Evolutionary conservation across 1,284 basidiomycete genomes (phyloP).

Genomic region (Chondrostereum purpureum): DNA sequence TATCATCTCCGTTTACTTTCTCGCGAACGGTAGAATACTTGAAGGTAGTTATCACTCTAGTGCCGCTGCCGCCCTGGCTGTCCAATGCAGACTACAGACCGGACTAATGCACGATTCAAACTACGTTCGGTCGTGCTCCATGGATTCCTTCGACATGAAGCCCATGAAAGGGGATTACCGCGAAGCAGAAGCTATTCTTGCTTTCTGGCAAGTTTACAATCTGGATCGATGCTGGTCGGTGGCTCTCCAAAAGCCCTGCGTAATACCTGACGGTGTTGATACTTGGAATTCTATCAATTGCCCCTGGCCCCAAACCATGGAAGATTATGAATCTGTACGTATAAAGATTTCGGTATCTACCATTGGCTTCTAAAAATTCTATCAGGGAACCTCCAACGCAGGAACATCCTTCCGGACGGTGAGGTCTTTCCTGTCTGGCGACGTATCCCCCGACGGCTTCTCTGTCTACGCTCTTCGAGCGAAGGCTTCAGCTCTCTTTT

Average conservation of each 20-base stretch:
- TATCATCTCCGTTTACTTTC: slow-evolving; percentile 64
- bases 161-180: slow-evolving; percentile 49
- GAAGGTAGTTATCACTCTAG: slow-evolving; percentile 71
- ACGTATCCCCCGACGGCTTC: slow-evolving; percentile 49
- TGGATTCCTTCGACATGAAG: slow-evolving; percentile 42
- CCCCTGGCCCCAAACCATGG: slow-evolving; percentile 59
- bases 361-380: too few species aligned
- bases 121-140: slow-evolving; percentile 26
- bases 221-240: slow-evolving; percentile 65
- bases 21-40: slow-evolving; percentile 62
- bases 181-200: slow-evolving; percentile 56
- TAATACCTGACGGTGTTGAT: slow-evolving; percentile 44
- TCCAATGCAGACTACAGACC: slow-evolving; percentile 62
- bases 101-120: slow-evolving; percentile 28
- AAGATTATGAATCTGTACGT: slow-evolving; percentile 52
- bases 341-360: too few species aligned
- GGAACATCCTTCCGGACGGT: slow-evolving; percentile 49
- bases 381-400: slow-evolving; percentile 50
- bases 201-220: slow-evolving; percentile 68
- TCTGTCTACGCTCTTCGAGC: slow-evolving; percentile 57
- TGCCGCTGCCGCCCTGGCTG: slow-evolving; percentile 57
- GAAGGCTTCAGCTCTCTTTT: slow-evolving; percentile 70
- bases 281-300: slow-evolving; percentile 46
- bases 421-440: slow-evolving; percentile 52
- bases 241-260: slow-evolving; percentile 47